Conservation (phyloP, 2,329 filamentous ascomycete genomes). For the Rutstroemia sp. region DNA sequence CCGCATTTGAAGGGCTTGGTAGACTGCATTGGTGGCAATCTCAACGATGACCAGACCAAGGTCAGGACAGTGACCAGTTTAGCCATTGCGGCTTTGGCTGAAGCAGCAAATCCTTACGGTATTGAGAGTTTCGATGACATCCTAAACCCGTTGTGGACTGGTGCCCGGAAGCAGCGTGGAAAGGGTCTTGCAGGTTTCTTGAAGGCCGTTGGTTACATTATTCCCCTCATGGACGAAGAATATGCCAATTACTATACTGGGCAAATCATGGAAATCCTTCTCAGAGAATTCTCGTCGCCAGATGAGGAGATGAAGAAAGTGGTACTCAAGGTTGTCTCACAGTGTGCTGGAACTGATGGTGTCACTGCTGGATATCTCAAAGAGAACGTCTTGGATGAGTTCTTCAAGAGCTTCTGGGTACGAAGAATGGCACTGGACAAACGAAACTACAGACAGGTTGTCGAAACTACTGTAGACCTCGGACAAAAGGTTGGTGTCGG, state of each 20-base stretch:
- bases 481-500: slow-evolving; percentile 96
- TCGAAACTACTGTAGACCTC: slow-evolving; percentile 95
- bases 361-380: slow-evolving; percentile 93
- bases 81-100: slow-evolving; percentile 88
- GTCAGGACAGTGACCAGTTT: slow-evolving; percentile 93
- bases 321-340: slow-evolving; percentile 92
- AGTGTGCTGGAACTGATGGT: slow-evolving; percentile 89
- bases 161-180: slow-evolving; percentile 89
- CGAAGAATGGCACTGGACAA: slow-evolving; percentile 94
- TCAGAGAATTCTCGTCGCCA: slow-evolving; percentile 91
- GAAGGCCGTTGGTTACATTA: slow-evolving; percentile 96
- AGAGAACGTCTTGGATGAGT: slow-evolving; percentile 88
- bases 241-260: slow-evolving; percentile 98
- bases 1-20: slow-evolving; percentile 94
- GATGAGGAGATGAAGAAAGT: slow-evolving; percentile 99
- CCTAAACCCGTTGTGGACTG: slow-evolving; percentile 93
- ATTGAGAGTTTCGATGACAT: slow-evolving; percentile 99
- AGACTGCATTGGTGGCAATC: slow-evolving; percentile 90
- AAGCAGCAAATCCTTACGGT: slow-evolving; percentile 96
- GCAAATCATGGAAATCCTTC: slow-evolving; percentile 97
- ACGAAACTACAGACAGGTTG: slow-evolving; percentile 94
- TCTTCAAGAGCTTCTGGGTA: slow-evolving; percentile 99
- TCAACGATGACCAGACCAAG: slow-evolving; percentile 97
- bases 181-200: slow-evolving; percentile 94
- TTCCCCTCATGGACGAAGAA: slow-evolving; percentile 98